Percentiles rank a stretch among this genome's conserved stretches.
These are phyloP conservation scores for Acorus calamus DNA, from an alignment of 106 monocot genomes.

Conservation along the genomic window DNA sequence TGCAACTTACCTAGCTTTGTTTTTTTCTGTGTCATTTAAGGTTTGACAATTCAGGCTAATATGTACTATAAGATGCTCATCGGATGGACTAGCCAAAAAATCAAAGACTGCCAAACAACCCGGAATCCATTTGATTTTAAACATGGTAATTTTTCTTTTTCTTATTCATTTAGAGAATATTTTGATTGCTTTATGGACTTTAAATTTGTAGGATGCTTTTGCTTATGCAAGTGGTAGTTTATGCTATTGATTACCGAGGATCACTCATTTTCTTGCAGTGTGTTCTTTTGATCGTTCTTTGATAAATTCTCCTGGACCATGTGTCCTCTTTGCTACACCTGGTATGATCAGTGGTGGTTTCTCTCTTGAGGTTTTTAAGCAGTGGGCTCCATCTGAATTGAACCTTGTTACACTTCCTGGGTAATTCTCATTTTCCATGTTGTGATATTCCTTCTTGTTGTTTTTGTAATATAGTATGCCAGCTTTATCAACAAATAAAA, in stretches of 20 bases:
- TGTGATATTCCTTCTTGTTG: background rate
- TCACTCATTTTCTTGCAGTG: constrained; percentile 23
- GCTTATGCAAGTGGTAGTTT: background rate
- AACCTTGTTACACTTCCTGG: constrained; percentile 92
- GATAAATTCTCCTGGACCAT: constrained; percentile 83
- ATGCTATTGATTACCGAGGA: background rate
- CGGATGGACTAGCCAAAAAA: constrained; percentile 94
- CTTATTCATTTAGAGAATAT: background rate
- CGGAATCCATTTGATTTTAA: constrained; percentile 90
- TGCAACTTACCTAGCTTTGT: too few species aligned
- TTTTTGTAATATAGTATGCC: background rate
- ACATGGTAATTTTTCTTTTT: constrained; percentile 46
- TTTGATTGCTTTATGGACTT: background rate
- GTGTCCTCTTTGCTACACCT: constrained; percentile 96
- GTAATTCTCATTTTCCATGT: constrained; percentile 17
- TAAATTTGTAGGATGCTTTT: background rate
- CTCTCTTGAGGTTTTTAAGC: constrained; percentile 96
- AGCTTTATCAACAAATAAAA: background rate
- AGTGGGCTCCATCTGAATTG: constrained; percentile 90
- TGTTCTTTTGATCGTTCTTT: constrained; percentile 71
- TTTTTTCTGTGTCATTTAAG: constrained; percentile 16
- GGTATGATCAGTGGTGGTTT: constrained; percentile 99
- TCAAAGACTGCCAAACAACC: constrained; percentile 51
- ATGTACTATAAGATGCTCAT: constrained; percentile 97
- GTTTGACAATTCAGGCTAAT: constrained; percentile 92